phyloP scores from a whole-genome alignment of 2,329 filamentous ascomycete species.

The Colletotrichum gloeosporioides region DNA sequence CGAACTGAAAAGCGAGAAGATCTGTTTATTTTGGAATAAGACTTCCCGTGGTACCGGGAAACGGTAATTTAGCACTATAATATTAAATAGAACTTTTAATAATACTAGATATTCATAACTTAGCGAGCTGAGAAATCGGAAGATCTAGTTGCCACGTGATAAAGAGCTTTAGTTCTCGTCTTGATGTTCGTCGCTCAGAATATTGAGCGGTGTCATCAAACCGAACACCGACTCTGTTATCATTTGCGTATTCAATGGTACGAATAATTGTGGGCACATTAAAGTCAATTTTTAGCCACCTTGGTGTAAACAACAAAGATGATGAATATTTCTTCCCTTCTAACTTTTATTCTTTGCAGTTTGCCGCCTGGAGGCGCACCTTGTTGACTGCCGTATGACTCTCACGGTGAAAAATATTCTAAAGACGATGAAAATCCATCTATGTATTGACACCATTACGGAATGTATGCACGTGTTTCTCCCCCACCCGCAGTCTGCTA shows the following conservation, averaged over 20 bases:
- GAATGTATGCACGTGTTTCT: not conserved
- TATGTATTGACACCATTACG: not conserved
- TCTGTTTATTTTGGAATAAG: not conserved
- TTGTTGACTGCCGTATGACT: no score
- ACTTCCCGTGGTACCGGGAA: not conserved
- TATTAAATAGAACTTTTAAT: rapidly evolving
- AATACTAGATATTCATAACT: rapidly evolving
- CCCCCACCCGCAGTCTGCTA: not conserved
- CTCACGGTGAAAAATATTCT: no score
- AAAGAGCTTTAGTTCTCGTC: rapidly evolving
- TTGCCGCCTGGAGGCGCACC: no score
- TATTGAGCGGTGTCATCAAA: not conserved
- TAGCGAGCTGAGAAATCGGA: not conserved
- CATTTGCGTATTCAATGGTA: not conserved
- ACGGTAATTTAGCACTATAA: not conserved
- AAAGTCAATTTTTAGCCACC: no score
- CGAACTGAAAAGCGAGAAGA: not conserved
- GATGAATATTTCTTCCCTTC: no score
- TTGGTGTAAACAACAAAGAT: no score
- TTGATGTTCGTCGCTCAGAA: not conserved
- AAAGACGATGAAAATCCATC: not conserved
- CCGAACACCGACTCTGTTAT: not conserved
- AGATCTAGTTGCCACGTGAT: not conserved
- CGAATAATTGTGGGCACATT: no score
- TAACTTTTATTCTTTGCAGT: no score